phyloP scores from a whole-genome alignment of 805 yeast genomes.

The Wickerhamomyces chaumierensis region DNA sequence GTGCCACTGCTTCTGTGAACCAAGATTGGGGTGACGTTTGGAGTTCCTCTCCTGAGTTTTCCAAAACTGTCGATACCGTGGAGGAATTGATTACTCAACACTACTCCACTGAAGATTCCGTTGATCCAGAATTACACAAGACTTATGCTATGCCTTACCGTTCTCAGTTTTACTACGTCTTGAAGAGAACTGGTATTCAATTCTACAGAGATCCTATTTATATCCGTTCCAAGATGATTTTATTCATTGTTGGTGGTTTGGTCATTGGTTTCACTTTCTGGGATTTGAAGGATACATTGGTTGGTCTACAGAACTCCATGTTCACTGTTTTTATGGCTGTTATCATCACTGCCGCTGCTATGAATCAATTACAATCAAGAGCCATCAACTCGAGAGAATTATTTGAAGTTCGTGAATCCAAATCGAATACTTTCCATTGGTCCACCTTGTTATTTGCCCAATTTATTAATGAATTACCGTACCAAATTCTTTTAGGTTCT shows the following conservation, averaged over 20 bases:
- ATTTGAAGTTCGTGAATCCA: constrained; percentile 61
- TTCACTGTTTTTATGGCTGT: constrained; percentile 51
- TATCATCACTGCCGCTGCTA: constrained; percentile 44
- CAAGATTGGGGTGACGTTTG: constrained; percentile 56
- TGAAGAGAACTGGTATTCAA: constrained; percentile 29
- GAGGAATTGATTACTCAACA: constrained; percentile 4
- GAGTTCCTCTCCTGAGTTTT: constrained; percentile 31
- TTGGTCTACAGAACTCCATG: constrained; percentile 53
- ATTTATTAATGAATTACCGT: constrained; percentile 49
- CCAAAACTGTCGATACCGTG: constrained; percentile 20
- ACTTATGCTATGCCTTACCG: constrained; percentile 29
- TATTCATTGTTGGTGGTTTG: constrained; percentile 43
- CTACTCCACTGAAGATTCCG: not conserved
- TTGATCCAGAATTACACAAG: constrained; percentile 10
- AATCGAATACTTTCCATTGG: constrained; percentile 71
- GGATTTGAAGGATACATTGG: constrained; percentile 38
- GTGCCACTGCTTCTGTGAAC: constrained; percentile 46
- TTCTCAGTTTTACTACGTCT: constrained; percentile 31
- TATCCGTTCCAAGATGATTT: constrained; percentile 45
- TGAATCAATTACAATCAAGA: constrained; percentile 54
- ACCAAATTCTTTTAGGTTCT: constrained; percentile 36
- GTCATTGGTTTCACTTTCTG: constrained; percentile 71
- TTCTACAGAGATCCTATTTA: constrained; percentile 55
- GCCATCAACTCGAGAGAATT: constrained; percentile 50
- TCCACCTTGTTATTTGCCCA: constrained; percentile 44